A percentile compares a stretch with the other conserved stretches of the same genome.
phyloP scores from a whole-genome alignment of 2,329 filamentous ascomycete species.

The Stagonosporopsis rhizophila region DNA sequence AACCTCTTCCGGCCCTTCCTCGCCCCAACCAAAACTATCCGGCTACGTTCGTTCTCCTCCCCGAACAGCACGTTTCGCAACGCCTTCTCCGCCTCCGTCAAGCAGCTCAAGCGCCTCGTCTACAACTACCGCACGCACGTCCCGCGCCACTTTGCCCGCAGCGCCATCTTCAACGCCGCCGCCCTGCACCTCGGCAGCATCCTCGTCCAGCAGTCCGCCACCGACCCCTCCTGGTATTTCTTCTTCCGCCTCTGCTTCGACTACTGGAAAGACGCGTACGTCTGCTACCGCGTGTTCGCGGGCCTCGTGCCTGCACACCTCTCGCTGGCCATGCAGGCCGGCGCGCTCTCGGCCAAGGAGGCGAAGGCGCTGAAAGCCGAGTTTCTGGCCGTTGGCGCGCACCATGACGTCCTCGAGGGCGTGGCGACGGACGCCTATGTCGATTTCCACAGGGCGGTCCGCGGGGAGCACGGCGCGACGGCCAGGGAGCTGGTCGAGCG shows the following conservation, averaged over 20 bases:
- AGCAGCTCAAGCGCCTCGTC: constrained; percentile 10
- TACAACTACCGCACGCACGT: constrained; percentile 8
- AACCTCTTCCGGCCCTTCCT: constrained; percentile 10
- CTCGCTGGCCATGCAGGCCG: background rate
- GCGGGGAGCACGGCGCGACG: constrained; percentile 18
- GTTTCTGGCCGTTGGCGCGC: background rate
- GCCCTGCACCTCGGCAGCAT: constrained; percentile 6
- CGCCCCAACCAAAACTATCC: background rate
- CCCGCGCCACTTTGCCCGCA: background rate
- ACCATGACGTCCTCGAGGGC: background rate
- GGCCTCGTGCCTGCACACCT: constrained; percentile 4
- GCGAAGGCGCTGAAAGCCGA: background rate
- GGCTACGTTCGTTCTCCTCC: constrained; percentile 8
- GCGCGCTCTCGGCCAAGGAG: background rate
- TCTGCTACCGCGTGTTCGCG: background rate
- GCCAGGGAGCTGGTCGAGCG: constrained; percentile 36
- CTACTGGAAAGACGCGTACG: constrained; percentile 5
- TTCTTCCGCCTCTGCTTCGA: constrained; percentile 9
- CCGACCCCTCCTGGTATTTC: constrained; percentile 4
- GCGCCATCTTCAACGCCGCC: constrained; percentile 7
- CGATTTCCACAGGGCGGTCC: constrained; percentile 10
- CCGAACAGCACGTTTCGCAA: background rate
- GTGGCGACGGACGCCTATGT: constrained; percentile 3
- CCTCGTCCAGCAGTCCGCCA: constrained; percentile 5
- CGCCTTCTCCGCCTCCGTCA: constrained; percentile 5